These are phyloP conservation scores for Podospora comata DNA, from an alignment of 495 filamentous ascomycete species.

Conservation along the genomic window DNA sequence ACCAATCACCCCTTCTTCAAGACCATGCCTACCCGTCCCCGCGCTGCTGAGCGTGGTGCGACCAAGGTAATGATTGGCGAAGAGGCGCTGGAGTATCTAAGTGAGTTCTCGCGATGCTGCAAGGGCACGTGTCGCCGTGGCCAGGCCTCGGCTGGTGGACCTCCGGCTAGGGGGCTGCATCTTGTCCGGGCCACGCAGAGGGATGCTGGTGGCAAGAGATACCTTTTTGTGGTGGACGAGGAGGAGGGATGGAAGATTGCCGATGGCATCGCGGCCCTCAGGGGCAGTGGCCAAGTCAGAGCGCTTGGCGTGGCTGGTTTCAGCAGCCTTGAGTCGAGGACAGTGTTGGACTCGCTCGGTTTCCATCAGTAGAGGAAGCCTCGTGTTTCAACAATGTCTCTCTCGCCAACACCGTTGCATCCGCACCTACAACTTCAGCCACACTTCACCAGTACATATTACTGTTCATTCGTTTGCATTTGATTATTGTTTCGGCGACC, in stretches of 20 bases:
- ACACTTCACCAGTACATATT: slow-evolving; percentile 9
- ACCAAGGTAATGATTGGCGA: slow-evolving; percentile 52
- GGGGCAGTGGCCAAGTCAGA: slow-evolving; percentile 66
- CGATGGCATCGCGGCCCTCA: slow-evolving; percentile 69
- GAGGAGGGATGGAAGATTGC: slow-evolving; percentile 93
- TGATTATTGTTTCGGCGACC: slow-evolving; percentile 1
- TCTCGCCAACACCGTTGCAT: neutral
- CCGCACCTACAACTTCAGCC: neutral
- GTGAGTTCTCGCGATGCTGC: slow-evolving; percentile 57
- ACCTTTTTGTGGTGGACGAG: slow-evolving; percentile 77
- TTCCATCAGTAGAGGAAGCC: slow-evolving; percentile 26
- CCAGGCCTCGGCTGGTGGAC: slow-evolving; percentile 47
- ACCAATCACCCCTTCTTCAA: slow-evolving; percentile 42
- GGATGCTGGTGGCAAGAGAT: slow-evolving; percentile 79
- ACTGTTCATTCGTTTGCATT: slow-evolving; percentile 6
- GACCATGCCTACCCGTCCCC: slow-evolving; percentile 36
- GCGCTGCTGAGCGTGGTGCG: slow-evolving; percentile 45
- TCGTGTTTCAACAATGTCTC: neutral
- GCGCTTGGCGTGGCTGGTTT: slow-evolving; percentile 63
- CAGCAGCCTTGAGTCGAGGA: slow-evolving; percentile 57
- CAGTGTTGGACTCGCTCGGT: slow-evolving; percentile 59
- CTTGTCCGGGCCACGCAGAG: slow-evolving; percentile 76
- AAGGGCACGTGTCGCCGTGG: slow-evolving; percentile 57
- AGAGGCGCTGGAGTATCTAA: slow-evolving; percentile 60
- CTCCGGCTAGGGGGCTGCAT: slow-evolving; percentile 58